Evolutionary conservation across 495 filamentous ascomycete genomes (phyloP).

Genomic region (Aspergillus cavernicola): DNA sequence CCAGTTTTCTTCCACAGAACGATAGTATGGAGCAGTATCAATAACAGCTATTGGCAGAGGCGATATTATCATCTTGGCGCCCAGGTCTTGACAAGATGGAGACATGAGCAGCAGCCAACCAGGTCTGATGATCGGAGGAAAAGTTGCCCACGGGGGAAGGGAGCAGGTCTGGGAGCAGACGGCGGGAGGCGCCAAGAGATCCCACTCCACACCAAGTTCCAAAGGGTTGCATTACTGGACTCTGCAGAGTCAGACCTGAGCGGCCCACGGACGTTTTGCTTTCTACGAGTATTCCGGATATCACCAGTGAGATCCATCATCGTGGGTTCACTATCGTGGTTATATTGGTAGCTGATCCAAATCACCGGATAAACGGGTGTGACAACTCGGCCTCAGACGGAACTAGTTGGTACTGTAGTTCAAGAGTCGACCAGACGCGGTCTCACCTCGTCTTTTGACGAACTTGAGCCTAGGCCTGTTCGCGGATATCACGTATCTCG

Average conservation of each 20-base stretch:
- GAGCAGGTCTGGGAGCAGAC: neutral
- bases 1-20: neutral
- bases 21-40: neutral
- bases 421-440: too few relatives aligned
- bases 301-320: too few relatives aligned
- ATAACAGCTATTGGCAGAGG: conserved; percentile 1
- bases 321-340: too few relatives aligned
- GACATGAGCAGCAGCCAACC: neutral
- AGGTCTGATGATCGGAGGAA: neutral
- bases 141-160: neutral
- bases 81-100: neutral
- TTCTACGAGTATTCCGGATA: too few relatives aligned
- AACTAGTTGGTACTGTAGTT: too few relatives aligned
- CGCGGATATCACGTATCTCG: neutral
- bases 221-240: too few relatives aligned
- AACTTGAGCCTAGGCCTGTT: neutral
- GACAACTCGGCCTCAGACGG: too few relatives aligned
- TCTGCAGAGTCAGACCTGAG: too few relatives aligned
- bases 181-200: neutral
- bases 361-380: too few relatives aligned
- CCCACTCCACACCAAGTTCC: neutral
- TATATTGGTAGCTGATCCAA: too few relatives aligned
- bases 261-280: too few relatives aligned
- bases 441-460: too few relatives aligned
- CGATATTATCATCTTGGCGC: neutral